Base-by-base conservation (phyloP, 1,284 basidiomycete species). In the Trametes versicolor region DNA sequence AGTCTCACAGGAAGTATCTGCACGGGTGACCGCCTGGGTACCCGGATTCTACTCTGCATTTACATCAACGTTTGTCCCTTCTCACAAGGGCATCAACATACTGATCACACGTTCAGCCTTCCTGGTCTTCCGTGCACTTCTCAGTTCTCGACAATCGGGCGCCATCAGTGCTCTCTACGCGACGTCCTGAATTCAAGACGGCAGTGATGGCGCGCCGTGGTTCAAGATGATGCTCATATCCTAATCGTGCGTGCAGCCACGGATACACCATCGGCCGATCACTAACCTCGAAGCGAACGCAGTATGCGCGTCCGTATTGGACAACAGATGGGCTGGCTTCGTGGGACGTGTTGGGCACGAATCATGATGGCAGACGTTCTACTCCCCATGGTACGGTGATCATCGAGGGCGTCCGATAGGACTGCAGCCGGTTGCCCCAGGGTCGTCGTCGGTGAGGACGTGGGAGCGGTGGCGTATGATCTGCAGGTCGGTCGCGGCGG, bases 371-470 rank as follows among this genome's bases (percentile, higher is more conserved):
- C 8, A 34, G 21, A 9, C 34, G 9, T 25, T 23, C 39, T 32
- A n/a, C 49, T 47, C 43, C 45, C 52, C 29, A 55, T 50, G 52
- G 62, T 43, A 54, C 52, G 27, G 51, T 59, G 62, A 64, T 64
- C 57, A 55, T 64, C 52, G 47, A 23, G 36, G 19, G 25, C 19
- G 41, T 62, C 17, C 53, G 19, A 50, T 25, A n/a, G 45, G 51
- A 60, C 47, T 50, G 41, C 50, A 49, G 5, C 53, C 53, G 60
- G 60, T 61, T 55, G 60, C 53, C 36, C 43, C 29, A 41, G 36
- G 53, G 59, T 32, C 25, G 52, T 9, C 45, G 43, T 43, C 52
- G 52, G 45, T 47, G 41, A 23, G 36, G 45, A 25, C 13, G 5
- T 21, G 34, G 13, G 34, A 32, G 7, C 59, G 43, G 39, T 47